phyloP scores from a whole-genome alignment of 177 flowering plant genomes.

The Telopea speciosissima region DNA sequence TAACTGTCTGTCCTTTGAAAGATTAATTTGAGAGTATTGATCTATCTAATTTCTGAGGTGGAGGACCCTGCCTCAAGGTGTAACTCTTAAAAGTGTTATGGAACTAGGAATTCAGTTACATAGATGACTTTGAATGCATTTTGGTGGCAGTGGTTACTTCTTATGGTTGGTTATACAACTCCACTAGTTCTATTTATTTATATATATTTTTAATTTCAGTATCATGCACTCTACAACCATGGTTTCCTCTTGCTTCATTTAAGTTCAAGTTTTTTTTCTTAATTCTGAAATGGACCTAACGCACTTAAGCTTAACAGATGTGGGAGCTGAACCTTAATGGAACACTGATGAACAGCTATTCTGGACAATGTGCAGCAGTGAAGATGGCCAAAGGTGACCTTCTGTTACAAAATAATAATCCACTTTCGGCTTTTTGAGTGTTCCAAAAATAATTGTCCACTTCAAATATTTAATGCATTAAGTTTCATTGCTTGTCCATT shows the following conservation, averaged over 20 bases:
- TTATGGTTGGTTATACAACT: neutral
- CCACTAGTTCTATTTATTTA: no score
- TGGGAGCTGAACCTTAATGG: conserved; percentile 64
- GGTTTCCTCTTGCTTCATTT: neutral
- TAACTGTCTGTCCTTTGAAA: no score
- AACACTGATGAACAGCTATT: conserved; percentile 54
- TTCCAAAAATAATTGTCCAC: no score
- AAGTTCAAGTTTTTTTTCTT: neutral
- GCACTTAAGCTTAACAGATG: conserved; percentile 37
- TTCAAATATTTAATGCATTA: neutral
- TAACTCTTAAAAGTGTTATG: neutral
- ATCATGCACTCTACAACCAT: neutral
- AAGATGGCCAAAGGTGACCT: conserved; percentile 38
- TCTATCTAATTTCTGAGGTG: neutral
- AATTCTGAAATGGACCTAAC: conserved; percentile 9
- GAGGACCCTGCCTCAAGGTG: neutral
- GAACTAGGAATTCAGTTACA: no score
- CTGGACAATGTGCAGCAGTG: conserved; percentile 66
- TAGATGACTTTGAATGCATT: neutral
- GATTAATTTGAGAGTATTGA: neutral
- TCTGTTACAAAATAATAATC: neutral
- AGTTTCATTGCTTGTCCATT: no score
- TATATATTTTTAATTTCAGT: neutral
- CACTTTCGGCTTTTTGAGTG: neutral
- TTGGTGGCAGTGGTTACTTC: neutral